Evolutionary conservation across 768 basidiomycete species (phyloP).

Genomic region (Favolaschia claudopus): DNA sequence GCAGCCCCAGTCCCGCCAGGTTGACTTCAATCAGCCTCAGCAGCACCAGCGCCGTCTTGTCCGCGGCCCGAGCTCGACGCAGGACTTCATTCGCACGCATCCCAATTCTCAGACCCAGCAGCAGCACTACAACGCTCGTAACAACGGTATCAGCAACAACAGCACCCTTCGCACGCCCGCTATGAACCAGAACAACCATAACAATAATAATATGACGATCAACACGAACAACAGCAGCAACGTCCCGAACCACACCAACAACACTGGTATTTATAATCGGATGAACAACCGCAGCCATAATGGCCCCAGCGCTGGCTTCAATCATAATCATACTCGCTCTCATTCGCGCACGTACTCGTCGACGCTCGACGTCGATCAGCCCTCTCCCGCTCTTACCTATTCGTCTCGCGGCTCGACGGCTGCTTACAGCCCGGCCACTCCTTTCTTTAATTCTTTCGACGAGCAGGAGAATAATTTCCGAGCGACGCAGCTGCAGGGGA

Average conservation of each 20-base stretch:
- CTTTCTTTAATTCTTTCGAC: slow-evolving; percentile 71
- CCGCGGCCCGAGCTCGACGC: slow-evolving; percentile 11
- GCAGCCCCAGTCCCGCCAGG: slow-evolving; percentile 14
- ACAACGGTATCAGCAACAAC: slow-evolving; percentile 1
- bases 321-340: slow-evolving; percentile 43
- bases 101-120: slow-evolving; percentile 13
- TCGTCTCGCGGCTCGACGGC: slow-evolving; percentile 67
- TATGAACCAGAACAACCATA: slow-evolving; percentile 5
- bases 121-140: slow-evolving; percentile 20
- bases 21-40: slow-evolving; percentile 1
- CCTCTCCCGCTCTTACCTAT: slow-evolving; percentile 68
- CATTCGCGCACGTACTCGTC: slow-evolving; percentile 12
- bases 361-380: slow-evolving; percentile 36
- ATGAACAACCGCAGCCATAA: too few species aligned
- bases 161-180: slow-evolving; percentile 4
- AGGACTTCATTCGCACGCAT: slow-evolving; percentile 9
- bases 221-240: slow-evolving; percentile 17
- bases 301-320: too few species aligned
- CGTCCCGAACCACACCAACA: slow-evolving; percentile 23
- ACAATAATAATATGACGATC: slow-evolving; percentile 19
- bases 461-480: slow-evolving; percentile 18
- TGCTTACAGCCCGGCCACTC: slow-evolving; percentile 74
- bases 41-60: neutral
- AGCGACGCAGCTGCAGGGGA: slow-evolving; percentile 15
- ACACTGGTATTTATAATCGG: slow-evolving; percentile 27